phyloP scores from a whole-genome alignment of 2,329 filamentous ascomycete genomes.

The Cytospora piceicola region DNA sequence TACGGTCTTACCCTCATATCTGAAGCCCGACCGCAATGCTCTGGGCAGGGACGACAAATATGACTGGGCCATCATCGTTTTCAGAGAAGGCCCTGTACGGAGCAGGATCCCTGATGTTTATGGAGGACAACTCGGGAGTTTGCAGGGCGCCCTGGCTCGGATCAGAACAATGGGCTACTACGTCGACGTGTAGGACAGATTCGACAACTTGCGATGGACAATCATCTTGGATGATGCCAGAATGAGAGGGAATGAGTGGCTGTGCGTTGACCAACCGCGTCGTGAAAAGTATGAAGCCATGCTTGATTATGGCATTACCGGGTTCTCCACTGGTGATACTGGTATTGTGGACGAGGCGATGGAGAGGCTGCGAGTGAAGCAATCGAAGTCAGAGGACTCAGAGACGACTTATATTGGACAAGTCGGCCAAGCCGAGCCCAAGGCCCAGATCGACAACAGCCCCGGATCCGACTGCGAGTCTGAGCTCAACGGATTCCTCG shows the following conservation, averaged over 20 bases:
- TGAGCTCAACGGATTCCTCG: conserved; percentile 22
- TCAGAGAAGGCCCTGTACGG: conserved; percentile 13
- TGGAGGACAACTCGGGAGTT: conserved; percentile 6
- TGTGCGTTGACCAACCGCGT: conserved; percentile 13
- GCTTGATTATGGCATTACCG: conserved; percentile 20
- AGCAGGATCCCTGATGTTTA: not conserved
- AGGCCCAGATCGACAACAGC: not conserved
- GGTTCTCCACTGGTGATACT: conserved; percentile 19
- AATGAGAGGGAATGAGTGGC: not conserved
- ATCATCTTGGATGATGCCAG: not conserved
- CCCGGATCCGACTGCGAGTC: not conserved
- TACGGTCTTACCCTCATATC: conserved; percentile 20
- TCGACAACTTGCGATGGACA: conserved; percentile 8
- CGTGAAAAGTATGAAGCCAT: conserved; percentile 26
- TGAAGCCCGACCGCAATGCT: conserved; percentile 16
- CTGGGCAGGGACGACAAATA: conserved; percentile 11
- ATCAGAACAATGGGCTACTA: conserved; percentile 18
- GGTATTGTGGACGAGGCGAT: conserved; percentile 6
- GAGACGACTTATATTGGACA: not conserved
- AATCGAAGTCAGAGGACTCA: not conserved
- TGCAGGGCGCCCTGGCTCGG: conserved; percentile 11
- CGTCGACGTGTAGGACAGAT: conserved; percentile 25
- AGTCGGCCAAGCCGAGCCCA: not conserved
- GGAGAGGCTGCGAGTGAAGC: not conserved
- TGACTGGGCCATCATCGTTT: conserved; percentile 28